These are phyloP conservation scores for Pichia occidentalis DNA, from an alignment of 805 yeast genomes.

Conservation along the genomic window DNA sequence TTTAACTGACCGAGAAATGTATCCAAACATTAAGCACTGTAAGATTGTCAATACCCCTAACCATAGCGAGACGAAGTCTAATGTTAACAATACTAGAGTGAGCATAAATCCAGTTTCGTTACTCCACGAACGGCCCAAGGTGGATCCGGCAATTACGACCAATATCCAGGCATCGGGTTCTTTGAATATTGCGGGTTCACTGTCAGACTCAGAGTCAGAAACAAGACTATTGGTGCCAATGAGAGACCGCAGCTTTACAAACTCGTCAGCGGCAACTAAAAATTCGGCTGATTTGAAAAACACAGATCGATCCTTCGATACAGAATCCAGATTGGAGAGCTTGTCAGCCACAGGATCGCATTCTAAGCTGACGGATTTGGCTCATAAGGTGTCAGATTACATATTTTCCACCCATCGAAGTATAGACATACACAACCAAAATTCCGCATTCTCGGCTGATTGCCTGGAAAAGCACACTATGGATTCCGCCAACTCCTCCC, in stretches of 20 bases:
- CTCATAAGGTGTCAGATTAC: conserved; percentile 26
- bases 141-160: conserved; percentile 6
- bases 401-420: conserved; percentile 17
- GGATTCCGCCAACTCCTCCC: conserved; percentile 13
- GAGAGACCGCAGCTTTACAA: too few relatives aligned
- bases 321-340: not conserved
- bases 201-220: too few relatives aligned
- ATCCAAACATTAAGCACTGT: too few relatives aligned
- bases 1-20: too few relatives aligned
- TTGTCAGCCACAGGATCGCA: too few relatives aligned
- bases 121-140: not conserved
- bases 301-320: too few relatives aligned
- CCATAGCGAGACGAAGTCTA: too few relatives aligned
- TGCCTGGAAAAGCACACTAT: not conserved
- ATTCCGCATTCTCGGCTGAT: conserved; percentile 9
- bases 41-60: not conserved
- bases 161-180: conserved; percentile 3
- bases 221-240: too few relatives aligned
- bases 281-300: too few relatives aligned
- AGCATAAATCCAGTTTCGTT: conserved; percentile 6
- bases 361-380: conserved; percentile 23
- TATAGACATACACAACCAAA: conserved; percentile 14
- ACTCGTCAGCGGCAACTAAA: too few relatives aligned
- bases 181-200: not conserved
- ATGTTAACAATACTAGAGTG: too few relatives aligned